These are phyloP conservation scores for Mycena filopes DNA, from an alignment of 768 basidiomycete species.

Conservation along the genomic window DNA sequence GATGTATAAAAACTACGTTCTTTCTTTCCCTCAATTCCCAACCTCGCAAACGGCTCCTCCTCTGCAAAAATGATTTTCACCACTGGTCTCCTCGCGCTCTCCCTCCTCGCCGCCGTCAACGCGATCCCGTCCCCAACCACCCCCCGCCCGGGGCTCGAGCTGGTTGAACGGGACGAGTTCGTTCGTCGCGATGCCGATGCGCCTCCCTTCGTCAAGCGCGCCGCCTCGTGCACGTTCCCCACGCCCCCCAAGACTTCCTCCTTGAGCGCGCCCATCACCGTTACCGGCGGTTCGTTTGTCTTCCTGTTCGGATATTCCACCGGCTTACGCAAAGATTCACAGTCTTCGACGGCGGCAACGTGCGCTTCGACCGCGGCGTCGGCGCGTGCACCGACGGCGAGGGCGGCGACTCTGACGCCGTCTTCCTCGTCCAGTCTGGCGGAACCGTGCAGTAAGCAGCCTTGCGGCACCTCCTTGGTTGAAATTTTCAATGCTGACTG, in stretches of 20 bases:
- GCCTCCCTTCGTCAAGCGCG: slow-evolving; percentile 9
- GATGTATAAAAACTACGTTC: background rate
- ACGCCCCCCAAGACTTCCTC: slow-evolving; percentile 20
- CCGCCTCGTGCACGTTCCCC: slow-evolving; percentile 27
- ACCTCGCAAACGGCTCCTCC: background rate
- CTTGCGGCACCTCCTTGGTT: too few species aligned
- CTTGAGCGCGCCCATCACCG: slow-evolving; percentile 21
- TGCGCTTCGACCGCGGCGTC: slow-evolving; percentile 23
- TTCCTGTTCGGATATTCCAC: background rate
- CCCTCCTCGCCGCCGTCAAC: slow-evolving; percentile 2
- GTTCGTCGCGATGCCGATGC: slow-evolving; percentile 8
- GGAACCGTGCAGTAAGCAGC: slow-evolving; percentile 18
- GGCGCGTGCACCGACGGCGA: slow-evolving; percentile 16
- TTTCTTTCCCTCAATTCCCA: background rate
- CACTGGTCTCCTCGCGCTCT: background rate
- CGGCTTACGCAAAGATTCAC: background rate
- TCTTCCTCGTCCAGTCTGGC: slow-evolving; percentile 27
- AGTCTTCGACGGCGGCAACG: slow-evolving; percentile 24
- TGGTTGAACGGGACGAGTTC: slow-evolving; percentile 7
- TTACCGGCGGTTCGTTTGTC: slow-evolving; percentile 13
- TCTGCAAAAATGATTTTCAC: slow-evolving; percentile 2
- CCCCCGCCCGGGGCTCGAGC: background rate
- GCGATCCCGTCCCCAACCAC: slow-evolving; percentile 1
- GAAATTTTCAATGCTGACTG: background rate
- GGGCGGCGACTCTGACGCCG: slow-evolving; percentile 26